Conservation (phyloP, 768 basidiomycete genomes). For the Russula abietina region DNA sequence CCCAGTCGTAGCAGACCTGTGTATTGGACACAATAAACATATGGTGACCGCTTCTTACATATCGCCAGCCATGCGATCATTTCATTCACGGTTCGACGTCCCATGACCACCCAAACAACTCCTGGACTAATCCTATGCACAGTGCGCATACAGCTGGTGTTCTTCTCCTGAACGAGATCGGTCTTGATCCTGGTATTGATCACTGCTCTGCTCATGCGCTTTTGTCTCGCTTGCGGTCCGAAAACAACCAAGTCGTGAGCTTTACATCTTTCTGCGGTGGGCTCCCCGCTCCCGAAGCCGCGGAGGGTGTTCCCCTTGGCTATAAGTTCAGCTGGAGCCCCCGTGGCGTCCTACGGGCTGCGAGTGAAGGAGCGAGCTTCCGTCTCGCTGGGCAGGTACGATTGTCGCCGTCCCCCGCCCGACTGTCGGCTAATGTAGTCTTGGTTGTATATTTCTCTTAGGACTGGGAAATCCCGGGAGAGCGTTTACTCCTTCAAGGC, state of each 20-base stretch:
- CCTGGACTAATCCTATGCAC: not conserved
- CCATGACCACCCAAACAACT: not conserved
- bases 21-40: conserved; percentile 63
- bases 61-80: conserved; percentile 63
- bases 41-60: conserved; percentile 91
- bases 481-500: conserved; percentile 46
- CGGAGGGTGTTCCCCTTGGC: conserved; percentile 58
- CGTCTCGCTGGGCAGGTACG: conserved; percentile 49
- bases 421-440: not conserved
- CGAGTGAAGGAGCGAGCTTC: conserved; percentile 65
- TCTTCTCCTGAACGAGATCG: conserved; percentile 83
- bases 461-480: conserved; percentile 46
- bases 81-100: conserved; percentile 51
- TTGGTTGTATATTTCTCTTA: conserved; percentile 26
- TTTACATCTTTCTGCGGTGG: conserved; percentile 94
- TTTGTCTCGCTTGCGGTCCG: conserved; percentile 43
- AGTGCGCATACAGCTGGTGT: conserved; percentile 61
- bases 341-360: conserved; percentile 76
- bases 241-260: conserved; percentile 54
- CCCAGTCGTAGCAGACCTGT: conserved; percentile 59
- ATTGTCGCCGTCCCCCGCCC: not conserved
- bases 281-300: conserved; percentile 68
- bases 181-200: conserved; percentile 85
- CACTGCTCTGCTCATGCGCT: conserved; percentile 81
- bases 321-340: conserved; percentile 97